These are phyloP conservation scores for Psidium friedrichsthalianum DNA, from an alignment of 345 rosid species.

Conservation along the genomic window DNA sequence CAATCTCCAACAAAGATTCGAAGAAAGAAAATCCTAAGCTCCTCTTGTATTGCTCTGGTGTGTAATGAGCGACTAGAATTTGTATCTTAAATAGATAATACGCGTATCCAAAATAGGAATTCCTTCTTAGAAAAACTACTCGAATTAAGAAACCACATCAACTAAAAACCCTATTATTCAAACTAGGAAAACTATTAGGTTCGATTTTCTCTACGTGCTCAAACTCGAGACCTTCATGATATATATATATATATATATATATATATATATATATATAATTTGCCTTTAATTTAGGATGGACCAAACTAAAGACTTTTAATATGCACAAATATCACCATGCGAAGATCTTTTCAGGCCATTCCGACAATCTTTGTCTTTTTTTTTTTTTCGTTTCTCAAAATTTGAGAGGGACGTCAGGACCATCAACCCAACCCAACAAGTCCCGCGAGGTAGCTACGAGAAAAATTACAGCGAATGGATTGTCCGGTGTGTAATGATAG, in stretches of 20 bases:
- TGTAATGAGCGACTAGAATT: background rate
- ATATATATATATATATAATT: background rate
- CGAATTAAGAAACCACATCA: background rate
- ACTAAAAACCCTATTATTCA: background rate
- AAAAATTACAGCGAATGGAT: background rate
- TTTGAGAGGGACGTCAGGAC: background rate
- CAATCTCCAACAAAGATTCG: background rate
- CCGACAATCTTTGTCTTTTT: background rate
- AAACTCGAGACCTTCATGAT: fast-evolving
- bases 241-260: background rate
- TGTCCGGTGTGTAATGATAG: background rate
- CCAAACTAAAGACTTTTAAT: background rate
- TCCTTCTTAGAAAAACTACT: background rate
- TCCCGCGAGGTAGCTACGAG: background rate
- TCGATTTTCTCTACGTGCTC: background rate
- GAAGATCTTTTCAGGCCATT: background rate
- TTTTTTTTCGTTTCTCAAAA: background rate
- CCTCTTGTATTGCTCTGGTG: background rate
- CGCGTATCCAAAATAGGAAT: background rate
- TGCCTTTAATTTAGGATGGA: background rate
- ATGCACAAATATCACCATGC: background rate
- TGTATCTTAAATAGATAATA: background rate
- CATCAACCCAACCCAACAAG: background rate
- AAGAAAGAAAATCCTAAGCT: background rate
- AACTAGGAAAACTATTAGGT: background rate